Base-by-base conservation (phyloP, 2,329 filamentous ascomycete species). In the Gremmenia infestans region DNA sequence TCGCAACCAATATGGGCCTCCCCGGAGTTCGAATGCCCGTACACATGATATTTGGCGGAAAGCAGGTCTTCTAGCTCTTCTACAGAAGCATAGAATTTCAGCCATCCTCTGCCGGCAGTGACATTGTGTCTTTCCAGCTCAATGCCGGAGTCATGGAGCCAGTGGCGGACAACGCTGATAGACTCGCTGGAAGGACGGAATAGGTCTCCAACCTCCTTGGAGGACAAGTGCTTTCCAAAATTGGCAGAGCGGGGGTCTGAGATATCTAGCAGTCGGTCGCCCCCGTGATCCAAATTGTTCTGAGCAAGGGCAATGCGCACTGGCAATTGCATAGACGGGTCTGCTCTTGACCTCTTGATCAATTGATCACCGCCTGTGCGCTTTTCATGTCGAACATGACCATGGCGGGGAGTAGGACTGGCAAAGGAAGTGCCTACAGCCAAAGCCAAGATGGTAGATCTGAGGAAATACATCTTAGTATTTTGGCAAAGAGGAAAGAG, bases 1-100 rank as follows among this genome's bases (percentile, higher is more conserved):
- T 70, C 67, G 42, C 49, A 57, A 22, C 45, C 56, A 12, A 55
- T 52, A 37, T 58, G 46, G 22, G 36, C 19, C 46, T 50, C 70
- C 52, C 76, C 80, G 32, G 78, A 68, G n/a, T 15, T 11, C 6
- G 74, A 74, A 67, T 85, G 81, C 66, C 86, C 81, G 25, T 39
- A 57, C 17, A 50, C 45, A 28, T 57, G 55, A 36, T 53, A 57
- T 48, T 57, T 19, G 9, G 55, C 81, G 48, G 64, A 64, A 36
- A 72, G 59, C 4, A 71, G 63, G 32, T 22, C n/a, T 36, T 72
- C 69, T 8, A 63, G 62, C 52, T 71, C 68, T 17, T 59, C 54
- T 14, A 63, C 62, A 23, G 58, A 61, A 35, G 65, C 66, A 54
- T 71, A 66, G 46, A 71, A 67, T 53, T 68, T 63, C 22, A 72